A percentile compares a stretch with the other conserved stretches of the same genome.
Conservation (phyloP, 1,284 basidiomycete genomes). For the Sphagnurus paluster region DNA sequence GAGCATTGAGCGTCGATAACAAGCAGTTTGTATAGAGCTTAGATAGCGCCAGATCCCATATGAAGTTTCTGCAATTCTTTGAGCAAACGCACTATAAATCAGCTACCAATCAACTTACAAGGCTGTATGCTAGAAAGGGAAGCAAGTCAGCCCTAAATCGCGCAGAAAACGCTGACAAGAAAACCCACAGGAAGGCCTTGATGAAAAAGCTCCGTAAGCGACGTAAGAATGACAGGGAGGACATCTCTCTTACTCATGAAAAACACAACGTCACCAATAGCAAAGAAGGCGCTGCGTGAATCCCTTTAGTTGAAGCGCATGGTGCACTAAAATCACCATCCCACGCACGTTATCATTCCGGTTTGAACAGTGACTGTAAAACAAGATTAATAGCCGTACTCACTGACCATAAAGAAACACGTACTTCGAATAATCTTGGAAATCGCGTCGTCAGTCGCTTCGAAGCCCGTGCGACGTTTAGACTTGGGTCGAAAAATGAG, state of each 20-base stretch:
- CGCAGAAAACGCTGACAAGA: neutral
- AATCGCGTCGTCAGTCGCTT: slow-evolving; percentile 43
- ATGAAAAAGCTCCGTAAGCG: neutral
- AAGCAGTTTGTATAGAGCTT: slow-evolving; percentile 61
- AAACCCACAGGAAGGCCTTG: slow-evolving; percentile 34
- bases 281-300: slow-evolving; percentile 7
- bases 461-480: slow-evolving; percentile 44
- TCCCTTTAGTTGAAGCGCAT: neutral
- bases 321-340: slow-evolving; percentile 3
- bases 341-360: slow-evolving; percentile 41
- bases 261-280: slow-evolving; percentile 33
- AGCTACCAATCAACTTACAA: slow-evolving; percentile 36
- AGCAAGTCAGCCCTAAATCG: neutral
- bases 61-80: slow-evolving; percentile 40
- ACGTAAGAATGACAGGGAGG: neutral
- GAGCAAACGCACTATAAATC: neutral
- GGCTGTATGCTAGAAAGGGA: slow-evolving; percentile 33
- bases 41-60: slow-evolving; percentile 52
- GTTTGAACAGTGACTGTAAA: slow-evolving; percentile 47
- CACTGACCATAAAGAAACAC: slow-evolving; percentile 10
- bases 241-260: slow-evolving; percentile 38
- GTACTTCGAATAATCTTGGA: slow-evolving; percentile 46
- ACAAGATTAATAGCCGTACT: neutral
- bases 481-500: slow-evolving; percentile 21
- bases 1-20: slow-evolving; percentile 54